Conservation (phyloP, 345 rosid species). For the Populus nigra region DNA sequence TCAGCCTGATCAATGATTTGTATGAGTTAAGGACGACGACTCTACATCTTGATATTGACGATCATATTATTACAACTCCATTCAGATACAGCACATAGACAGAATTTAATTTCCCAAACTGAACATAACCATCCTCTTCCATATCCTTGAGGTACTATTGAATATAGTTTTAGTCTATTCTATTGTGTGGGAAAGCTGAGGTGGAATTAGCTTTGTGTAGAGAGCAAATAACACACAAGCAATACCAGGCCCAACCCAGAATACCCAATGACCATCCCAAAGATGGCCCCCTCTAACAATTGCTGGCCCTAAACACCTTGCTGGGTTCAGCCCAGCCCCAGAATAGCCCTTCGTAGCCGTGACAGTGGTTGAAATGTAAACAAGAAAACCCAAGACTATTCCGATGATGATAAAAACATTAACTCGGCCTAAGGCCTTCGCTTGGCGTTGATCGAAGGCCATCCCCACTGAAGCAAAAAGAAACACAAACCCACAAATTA, state of each 20-base stretch:
- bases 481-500: slow-evolving; percentile 37
- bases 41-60: not conserved
- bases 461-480: slow-evolving; percentile 41
- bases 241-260: slow-evolving; percentile 23
- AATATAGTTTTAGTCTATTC: not conserved
- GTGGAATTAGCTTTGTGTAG: slow-evolving; percentile 24
- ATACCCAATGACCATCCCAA: slow-evolving; percentile 28
- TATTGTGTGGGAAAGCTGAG: slow-evolving; percentile 4
- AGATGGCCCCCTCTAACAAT: slow-evolving; percentile 25
- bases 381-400: slow-evolving; percentile 32
- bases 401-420: slow-evolving; percentile 32
- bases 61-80: no score
- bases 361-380: slow-evolving; percentile 41
- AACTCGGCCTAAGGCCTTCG: slow-evolving; percentile 33
- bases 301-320: slow-evolving; percentile 48
- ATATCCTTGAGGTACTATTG: not conserved
- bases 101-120: not conserved
- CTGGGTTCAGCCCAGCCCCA: slow-evolving; percentile 54
- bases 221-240: slow-evolving; percentile 10
- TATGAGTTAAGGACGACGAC: not conserved
- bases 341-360: slow-evolving; percentile 40
- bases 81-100: not conserved
- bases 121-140: not conserved
- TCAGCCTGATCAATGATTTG: not conserved
- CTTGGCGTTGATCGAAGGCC: slow-evolving; percentile 44